Conservation (phyloP, 257 asterid species). For the Thymus quinquecostatus region DNA sequence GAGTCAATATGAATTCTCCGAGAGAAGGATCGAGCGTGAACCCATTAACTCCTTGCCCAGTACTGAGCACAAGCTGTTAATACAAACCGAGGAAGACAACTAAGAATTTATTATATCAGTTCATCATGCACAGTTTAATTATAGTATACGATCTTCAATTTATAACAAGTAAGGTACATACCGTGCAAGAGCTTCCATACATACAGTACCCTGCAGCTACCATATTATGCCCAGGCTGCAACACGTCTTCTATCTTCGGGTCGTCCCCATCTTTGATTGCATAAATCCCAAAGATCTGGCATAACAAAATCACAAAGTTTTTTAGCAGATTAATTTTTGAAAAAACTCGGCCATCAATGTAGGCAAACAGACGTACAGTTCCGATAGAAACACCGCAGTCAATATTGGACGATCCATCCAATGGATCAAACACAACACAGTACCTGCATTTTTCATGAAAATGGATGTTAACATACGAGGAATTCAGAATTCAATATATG, state of each 20-base stretch:
- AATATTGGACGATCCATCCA: conserved; percentile 98
- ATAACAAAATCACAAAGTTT: conserved; percentile 25
- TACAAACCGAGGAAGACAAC: conserved; percentile 6
- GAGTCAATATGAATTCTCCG: conserved; percentile 96
- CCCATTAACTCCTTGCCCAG: conserved; percentile 92
- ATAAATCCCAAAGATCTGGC: conserved; percentile 89
- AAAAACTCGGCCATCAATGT: not conserved
- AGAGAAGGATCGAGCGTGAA: conserved; percentile 98
- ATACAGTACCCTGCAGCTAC: conserved; percentile 95
- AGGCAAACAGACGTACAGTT: conserved; percentile 55
- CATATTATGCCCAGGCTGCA: conserved; percentile 97
- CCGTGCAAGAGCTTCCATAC: conserved; percentile 99
- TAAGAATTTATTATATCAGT: not conserved
- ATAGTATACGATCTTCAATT: not conserved
- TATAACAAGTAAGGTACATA: conserved; percentile 31
- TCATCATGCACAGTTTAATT: conserved; percentile 11
- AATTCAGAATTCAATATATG: not conserved
- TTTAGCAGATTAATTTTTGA: not conserved
- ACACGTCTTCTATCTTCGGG: conserved; percentile 73
- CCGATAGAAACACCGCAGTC: conserved; percentile 99
- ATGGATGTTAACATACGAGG: not conserved
- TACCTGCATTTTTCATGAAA: conserved; percentile 54
- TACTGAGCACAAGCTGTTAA: conserved; percentile 76
- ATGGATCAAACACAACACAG: conserved; percentile 93
- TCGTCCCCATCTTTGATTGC: conserved; percentile 58